phyloP scores from a whole-genome alignment of 2,329 filamentous ascomycete genomes.

The Onygena corvina region DNA sequence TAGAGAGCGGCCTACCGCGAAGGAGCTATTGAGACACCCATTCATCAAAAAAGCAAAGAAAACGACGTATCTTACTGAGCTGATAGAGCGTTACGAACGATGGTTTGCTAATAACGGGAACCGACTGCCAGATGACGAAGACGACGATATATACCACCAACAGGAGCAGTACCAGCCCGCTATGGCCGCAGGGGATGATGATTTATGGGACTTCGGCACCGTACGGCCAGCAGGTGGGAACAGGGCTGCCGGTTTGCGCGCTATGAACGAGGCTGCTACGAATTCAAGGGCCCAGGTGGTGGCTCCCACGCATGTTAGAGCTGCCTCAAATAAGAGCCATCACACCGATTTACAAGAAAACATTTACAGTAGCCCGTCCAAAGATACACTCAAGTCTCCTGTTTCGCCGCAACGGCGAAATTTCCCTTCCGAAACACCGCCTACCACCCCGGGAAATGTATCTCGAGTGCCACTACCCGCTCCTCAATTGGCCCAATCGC shows the following conservation, averaged over 20 bases:
- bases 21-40: slow-evolving; percentile 74
- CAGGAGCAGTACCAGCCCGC: slow-evolving; percentile 26
- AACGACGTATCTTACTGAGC: slow-evolving; percentile 88
- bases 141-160: slow-evolving; percentile 37
- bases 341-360: slow-evolving; percentile 20
- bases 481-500: slow-evolving; percentile 42
- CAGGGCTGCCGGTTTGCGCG: slow-evolving; percentile 51
- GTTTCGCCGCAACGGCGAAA: slow-evolving; percentile 45
- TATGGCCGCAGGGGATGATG: slow-evolving; percentile 53
- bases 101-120: slow-evolving; percentile 75
- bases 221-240: slow-evolving; percentile 66
- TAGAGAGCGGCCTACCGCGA: slow-evolving; percentile 73
- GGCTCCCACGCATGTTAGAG: slow-evolving; percentile 36
- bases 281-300: slow-evolving; percentile 57
- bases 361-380: slow-evolving; percentile 19
- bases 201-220: slow-evolving; percentile 98
- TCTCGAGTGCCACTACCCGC: slow-evolving; percentile 49
- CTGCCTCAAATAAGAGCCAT: slow-evolving; percentile 4
- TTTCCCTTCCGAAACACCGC: slow-evolving; percentile 22
- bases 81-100: slow-evolving; percentile 80
- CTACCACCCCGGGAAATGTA: slow-evolving; percentile 36
- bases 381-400: slow-evolving; percentile 32
- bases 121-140: slow-evolving; percentile 54
- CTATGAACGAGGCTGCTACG: slow-evolving; percentile 68
- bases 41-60: slow-evolving; percentile 89